Evolutionary conservation across 2,329 filamentous ascomycete genomes (phyloP).

Genomic region (Lomentospora prolificans): DNA sequence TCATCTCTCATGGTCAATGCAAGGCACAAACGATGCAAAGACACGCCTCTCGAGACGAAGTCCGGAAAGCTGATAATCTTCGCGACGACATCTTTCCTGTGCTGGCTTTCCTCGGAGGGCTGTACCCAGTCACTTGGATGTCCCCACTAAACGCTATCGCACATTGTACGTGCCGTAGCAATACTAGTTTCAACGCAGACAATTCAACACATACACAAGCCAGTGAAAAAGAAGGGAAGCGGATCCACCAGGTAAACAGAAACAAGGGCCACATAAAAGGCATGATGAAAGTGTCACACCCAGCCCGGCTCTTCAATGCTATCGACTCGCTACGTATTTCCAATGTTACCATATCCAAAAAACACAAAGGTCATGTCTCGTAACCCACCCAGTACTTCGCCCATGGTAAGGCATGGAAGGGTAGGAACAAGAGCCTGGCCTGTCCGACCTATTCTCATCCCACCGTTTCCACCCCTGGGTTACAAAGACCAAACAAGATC

Average conservation of each 20-base stretch:
- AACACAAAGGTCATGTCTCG: not conserved
- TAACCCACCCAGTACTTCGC: not conserved
- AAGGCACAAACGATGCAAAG: no score
- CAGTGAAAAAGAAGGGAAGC: no score
- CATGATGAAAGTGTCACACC: not conserved
- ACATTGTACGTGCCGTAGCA: no score
- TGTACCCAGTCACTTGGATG: no score
- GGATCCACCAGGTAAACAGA: no score
- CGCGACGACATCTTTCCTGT: no score
- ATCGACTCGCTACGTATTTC: slow-evolving; percentile 1
- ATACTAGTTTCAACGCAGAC: no score
- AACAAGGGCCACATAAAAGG: not conserved
- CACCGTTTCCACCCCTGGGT: not conserved
- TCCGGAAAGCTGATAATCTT: no score
- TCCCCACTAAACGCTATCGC: no score
- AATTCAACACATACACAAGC: not conserved
- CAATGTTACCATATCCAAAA: not conserved
- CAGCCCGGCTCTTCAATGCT: not conserved
- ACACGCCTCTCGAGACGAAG: no score
- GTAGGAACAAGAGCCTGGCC: not conserved
- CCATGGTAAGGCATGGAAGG: not conserved
- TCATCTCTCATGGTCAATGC: no score
- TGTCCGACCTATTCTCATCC: not conserved
- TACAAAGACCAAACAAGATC: not conserved
- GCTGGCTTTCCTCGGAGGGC: no score